Evolutionary conservation across 176 grass and related monocot genomes (phyloP).

Genomic region (Triticum monococcum): DNA sequence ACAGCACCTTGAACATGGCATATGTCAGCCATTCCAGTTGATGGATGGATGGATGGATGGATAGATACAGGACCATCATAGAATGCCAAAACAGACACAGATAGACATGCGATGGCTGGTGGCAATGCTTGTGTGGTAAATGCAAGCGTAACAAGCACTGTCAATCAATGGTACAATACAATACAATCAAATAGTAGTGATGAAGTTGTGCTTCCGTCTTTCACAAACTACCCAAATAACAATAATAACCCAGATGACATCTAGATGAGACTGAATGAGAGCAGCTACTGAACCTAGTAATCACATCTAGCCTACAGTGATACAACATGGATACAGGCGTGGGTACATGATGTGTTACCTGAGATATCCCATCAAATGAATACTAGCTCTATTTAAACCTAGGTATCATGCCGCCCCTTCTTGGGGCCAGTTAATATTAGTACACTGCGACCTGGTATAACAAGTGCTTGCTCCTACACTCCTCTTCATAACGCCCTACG

Average conservation of each 20-base stretch:
- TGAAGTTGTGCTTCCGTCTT: not conserved
- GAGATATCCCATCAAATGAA: constrained; percentile 23
- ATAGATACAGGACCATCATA: not conserved
- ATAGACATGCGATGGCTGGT: not conserved
- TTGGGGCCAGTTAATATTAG: constrained; percentile 43
- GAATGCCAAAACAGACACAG: not conserved
- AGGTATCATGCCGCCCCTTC: constrained; percentile 33
- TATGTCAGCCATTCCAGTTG: not conserved
- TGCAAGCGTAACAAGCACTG: not conserved
- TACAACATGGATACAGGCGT: constrained; percentile 34
- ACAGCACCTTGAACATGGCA: constrained; percentile 12
- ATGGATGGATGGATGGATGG: not conserved
- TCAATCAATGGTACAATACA: not conserved
- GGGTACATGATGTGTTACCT: not conserved
- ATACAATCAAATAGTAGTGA: constrained; percentile 21
- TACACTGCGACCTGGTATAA: constrained; percentile 22
- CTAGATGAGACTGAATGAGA: not conserved
- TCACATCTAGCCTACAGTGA: constrained; percentile 34
- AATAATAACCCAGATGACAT: not conserved
- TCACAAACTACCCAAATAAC: constrained; percentile 14
- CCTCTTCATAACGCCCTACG: constrained; percentile 41
- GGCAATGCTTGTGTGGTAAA: not conserved
- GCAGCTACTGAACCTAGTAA: constrained; percentile 28
- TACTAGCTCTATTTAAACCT: constrained; percentile 41
- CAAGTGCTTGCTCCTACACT: constrained; percentile 21